Base-by-base conservation (phyloP, 441 rosid genomes). In the Pelargonium cotyledonis region DNA sequence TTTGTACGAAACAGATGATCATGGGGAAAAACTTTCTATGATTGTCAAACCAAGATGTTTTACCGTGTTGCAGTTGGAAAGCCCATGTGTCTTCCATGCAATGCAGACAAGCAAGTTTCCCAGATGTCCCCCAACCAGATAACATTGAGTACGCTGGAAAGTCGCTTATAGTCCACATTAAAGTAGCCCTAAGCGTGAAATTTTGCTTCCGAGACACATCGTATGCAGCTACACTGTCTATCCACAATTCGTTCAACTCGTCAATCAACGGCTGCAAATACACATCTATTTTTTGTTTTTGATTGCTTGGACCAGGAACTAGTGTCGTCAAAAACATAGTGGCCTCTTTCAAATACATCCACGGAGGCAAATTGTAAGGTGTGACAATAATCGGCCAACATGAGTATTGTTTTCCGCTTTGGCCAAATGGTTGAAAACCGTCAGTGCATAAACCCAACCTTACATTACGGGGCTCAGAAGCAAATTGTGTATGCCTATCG, bases 111-210 rank as follows among this genome's bases (percentile, higher is more conserved):
- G 68, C 53, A 0, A 64, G 6, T 0, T 15, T 3, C 0, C 60
- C 77, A 16, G 68, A 67, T 0, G 63, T 71, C 16, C 67, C 64
- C 76, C 78, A 78, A 0, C 81, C 76, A 10, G 55, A 78, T 7
- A 71, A 41, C 11, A 40, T 18, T 4, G 10, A 71, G 41, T 68
- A 55, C 0, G 76, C 71, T 0, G 43, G 70, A 62, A 79, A 70
- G 21, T 75, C 76, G 71, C 49, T 76, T 0, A 78, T 65, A 0
- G 67, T 72, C 76, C 70, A 78, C 10, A 72, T 0, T 5, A 75
- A 19, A 12, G 65, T 19, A 2, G 23, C 62, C 8, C 8, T 9
- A 15, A 51, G 7, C 10, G 12, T 31, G 31, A 68, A 72, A 3
- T 1, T 44, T 6, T 72, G 9, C 1, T 55, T 58, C 2, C 2